Percentiles rank a stretch among this genome's conserved stretches.
These are phyloP conservation scores for Pueraria montana DNA, from an alignment of 306 rosid species.

Conservation along the genomic window DNA sequence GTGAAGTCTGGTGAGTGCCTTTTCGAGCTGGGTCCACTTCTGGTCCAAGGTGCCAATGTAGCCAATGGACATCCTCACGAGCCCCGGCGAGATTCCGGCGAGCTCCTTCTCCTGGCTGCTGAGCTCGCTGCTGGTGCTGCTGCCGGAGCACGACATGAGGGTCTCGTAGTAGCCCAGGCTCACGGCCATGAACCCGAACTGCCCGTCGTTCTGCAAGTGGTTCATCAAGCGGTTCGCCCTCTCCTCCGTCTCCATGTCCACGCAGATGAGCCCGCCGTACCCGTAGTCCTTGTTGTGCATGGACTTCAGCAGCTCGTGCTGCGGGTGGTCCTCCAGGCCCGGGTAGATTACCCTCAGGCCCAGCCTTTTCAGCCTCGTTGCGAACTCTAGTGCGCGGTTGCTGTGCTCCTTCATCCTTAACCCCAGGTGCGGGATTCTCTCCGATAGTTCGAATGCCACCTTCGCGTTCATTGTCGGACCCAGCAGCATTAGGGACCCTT, in stretches of 20 bases:
- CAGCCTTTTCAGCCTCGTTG: slow-evolving; percentile 65
- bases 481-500: slow-evolving; percentile 84
- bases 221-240: slow-evolving; percentile 80
- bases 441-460: slow-evolving; percentile 89
- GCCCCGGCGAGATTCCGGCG: slow-evolving; percentile 89
- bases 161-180: slow-evolving; percentile 94
- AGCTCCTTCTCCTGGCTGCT: slow-evolving; percentile 64
- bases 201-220: slow-evolving; percentile 71
- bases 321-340: slow-evolving; percentile 82
- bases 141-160: slow-evolving; percentile 92
- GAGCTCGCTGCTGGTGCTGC: slow-evolving; percentile 93
- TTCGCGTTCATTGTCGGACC: slow-evolving; percentile 98
- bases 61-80: slow-evolving; percentile 84
- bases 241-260: slow-evolving; percentile 94
- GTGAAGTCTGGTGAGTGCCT: slow-evolving; percentile 67
- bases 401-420: slow-evolving; percentile 87
- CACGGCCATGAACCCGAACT: slow-evolving; percentile 93
- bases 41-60: slow-evolving; percentile 90
- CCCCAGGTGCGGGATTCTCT: slow-evolving; percentile 83
- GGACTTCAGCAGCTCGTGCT: slow-evolving; percentile 68
- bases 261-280: slow-evolving; percentile 78
- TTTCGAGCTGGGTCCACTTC: slow-evolving; percentile 82
- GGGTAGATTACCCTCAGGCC: slow-evolving; percentile 88
- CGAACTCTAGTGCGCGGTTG: slow-evolving; percentile 67
- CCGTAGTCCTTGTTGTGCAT: slow-evolving; percentile 78